Percentiles rank a stretch among this genome's conserved stretches.
phyloP scores from a whole-genome alignment of 129 eudicot genomes.

The Escallonia rubra region DNA sequence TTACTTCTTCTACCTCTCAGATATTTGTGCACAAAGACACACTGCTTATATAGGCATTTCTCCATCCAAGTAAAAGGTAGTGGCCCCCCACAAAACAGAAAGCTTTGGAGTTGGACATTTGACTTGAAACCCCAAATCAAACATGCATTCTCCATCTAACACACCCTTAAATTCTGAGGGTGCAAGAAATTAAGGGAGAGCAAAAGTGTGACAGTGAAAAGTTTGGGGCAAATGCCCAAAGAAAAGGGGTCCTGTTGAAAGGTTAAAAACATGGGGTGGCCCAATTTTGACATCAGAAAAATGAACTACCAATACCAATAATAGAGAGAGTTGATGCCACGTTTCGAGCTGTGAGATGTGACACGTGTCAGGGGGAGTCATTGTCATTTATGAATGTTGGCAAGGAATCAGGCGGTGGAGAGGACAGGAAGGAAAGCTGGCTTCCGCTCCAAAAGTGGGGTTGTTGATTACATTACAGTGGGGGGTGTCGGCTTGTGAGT shows the following conservation, averaged over 20 bases:
- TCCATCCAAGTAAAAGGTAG: slow-evolving; percentile 7
- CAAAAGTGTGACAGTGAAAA: background rate
- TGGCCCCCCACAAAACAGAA: background rate
- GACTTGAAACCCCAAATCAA: background rate
- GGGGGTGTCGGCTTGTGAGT: slow-evolving; percentile 4
- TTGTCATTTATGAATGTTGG: background rate
- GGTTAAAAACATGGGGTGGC: slow-evolving; percentile 1
- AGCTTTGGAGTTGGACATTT: background rate
- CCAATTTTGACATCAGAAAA: too few species aligned
- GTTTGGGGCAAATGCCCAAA: background rate
- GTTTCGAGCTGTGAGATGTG: background rate
- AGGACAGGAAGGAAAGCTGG: background rate
- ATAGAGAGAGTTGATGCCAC: slow-evolving; percentile 25
- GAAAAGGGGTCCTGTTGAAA: background rate
- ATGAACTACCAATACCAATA: slow-evolving; percentile 5
- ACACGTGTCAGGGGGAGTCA: background rate
- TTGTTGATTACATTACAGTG: background rate
- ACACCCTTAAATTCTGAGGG: background rate
- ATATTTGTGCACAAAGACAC: slow-evolving; percentile 4
- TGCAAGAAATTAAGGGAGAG: slow-evolving; percentile 8
- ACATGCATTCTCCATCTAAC: background rate
- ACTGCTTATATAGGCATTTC: slow-evolving; percentile 17
- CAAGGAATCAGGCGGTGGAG: slow-evolving; percentile 7
- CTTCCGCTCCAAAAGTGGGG: slow-evolving; percentile 6
- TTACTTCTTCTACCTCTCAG: slow-evolving; percentile 1